Base-by-base conservation (phyloP, 306 rosid genomes). In the Vicia sativa region DNA sequence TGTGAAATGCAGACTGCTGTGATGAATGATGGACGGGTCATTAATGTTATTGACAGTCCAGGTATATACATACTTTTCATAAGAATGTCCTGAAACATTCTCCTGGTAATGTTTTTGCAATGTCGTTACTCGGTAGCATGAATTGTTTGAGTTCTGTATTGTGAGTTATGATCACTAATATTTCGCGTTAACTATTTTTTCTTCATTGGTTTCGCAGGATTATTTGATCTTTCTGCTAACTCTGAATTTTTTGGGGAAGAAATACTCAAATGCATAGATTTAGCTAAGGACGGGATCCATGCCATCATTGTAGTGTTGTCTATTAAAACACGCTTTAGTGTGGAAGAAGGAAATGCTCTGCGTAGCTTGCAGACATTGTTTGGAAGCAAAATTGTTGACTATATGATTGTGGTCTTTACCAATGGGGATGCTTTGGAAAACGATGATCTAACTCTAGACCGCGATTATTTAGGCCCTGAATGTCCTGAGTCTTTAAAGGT, bases 281-380 rank as follows among this genome's bases (percentile, higher is more conserved):
- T 92, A 73, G 98, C 98, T 14, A 87, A 92, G 83, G 92, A 92
- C 65, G 98, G 96, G 39, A 84, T 92, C 58, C 96, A 92, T 80
- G 98, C 95, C 0, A 67, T 92, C 52, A 65, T 92, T 70, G 56
- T 92, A 21, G 95, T 89, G 65, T 84, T 87, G 46, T 89, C 97
- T 2, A 86, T 87, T 9, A 78, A 84, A 70, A 74, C 90, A 10
- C 97, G 96, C 11, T 89, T 92, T 53, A 73, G 95, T 5, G 74
- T 81, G 13, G 96, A 92, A 72, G 96, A 92, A 75, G 78, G 64
- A 65, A 79, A 88, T 67, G 89, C 95, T 18, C 18, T 92, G 11
- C 84, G 55, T 5, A 85, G 86, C 82, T 79, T 87, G 82, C 89
- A 79, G 62, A 76, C 83, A 37, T 73, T 92, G 70, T 92, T 92